Conservation (phyloP, 768 basidiomycete genomes). For the Mycena crocata region DNA sequence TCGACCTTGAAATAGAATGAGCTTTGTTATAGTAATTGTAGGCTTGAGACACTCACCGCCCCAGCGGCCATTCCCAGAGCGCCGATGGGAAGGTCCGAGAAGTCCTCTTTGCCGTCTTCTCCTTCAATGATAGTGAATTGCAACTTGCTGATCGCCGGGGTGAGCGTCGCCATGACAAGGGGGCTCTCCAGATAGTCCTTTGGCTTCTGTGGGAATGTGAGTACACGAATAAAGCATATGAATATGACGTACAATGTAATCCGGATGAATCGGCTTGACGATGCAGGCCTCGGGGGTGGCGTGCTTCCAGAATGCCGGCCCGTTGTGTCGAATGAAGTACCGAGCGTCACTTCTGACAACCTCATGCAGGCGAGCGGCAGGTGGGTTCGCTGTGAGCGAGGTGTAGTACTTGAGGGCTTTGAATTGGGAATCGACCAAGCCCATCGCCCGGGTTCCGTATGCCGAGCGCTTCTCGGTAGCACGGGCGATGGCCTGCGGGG, state of each 20-base stretch:
- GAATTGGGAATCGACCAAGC: neutral
- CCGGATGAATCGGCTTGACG: neutral
- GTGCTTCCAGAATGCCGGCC: neutral
- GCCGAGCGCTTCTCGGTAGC: neutral
- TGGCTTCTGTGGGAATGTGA: neutral
- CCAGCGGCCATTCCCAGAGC: neutral
- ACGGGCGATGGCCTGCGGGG: constrained; percentile 4
- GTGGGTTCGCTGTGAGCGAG: too few relatives aligned
- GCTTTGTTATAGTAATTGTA: too few relatives aligned
- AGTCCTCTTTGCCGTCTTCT: neutral
- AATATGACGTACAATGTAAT: neutral
- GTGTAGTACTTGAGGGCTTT: neutral
- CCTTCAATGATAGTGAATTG: neutral
- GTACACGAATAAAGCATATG: neutral
- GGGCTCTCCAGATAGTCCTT: neutral
- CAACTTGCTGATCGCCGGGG: neutral
- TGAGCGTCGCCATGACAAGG: neutral
- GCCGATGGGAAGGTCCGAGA: neutral
- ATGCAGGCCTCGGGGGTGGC: neutral
- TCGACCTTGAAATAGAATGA: too few relatives aligned
- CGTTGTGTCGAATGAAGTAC: neutral
- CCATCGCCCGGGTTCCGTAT: neutral
- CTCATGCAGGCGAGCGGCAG: neutral
- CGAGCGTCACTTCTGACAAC: neutral
- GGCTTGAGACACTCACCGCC: too few relatives aligned